Conservation (phyloP, 2,329 filamentous ascomycete genomes). For the Verruconis gallopava region DNA sequence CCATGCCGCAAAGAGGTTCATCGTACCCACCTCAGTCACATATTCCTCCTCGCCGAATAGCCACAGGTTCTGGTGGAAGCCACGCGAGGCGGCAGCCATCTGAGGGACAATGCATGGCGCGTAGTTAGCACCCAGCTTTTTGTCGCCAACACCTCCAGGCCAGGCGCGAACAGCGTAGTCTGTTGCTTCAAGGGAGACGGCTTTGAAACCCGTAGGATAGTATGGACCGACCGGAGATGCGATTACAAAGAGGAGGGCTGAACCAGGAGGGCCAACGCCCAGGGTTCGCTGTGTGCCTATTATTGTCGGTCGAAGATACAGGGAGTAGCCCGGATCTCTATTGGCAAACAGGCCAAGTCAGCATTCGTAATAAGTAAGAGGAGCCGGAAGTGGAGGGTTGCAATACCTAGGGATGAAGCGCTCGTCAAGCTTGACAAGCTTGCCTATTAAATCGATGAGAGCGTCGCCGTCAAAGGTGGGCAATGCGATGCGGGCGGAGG, state of each 20-base stretch:
- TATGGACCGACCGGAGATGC: conserved; percentile 94
- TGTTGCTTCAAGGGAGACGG: conserved; percentile 86
- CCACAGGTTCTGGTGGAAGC: conserved; percentile 98
- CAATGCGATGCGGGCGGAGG: conserved; percentile 78
- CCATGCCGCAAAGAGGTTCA: conserved; percentile 92
- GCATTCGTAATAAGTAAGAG: background rate
- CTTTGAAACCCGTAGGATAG: conserved; percentile 98
- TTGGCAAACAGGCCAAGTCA: no score
- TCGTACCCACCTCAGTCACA: conserved; percentile 94
- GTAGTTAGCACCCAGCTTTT: conserved; percentile 98
- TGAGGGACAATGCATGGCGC: conserved; percentile 98
- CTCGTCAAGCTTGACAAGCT: conserved; percentile 68
- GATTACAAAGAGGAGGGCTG: conserved; percentile 86
- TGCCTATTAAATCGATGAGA: conserved; percentile 68
- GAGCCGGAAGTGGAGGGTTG: no score
- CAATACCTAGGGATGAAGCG: conserved; percentile 78
- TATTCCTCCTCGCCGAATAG: conserved; percentile 91
- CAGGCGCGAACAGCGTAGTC: conserved; percentile 94
- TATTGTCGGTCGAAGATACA: conserved; percentile 92
- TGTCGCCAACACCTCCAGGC: conserved; percentile 95
- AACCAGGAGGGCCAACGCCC: conserved; percentile 82
- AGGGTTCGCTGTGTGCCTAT: conserved; percentile 94
- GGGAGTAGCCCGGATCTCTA: conserved; percentile 68
- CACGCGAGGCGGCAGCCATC: conserved; percentile 75
- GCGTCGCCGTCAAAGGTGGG: conserved; percentile 67